These are phyloP conservation scores for Arabis alpina DNA, from an alignment of 345 rosid species.

Conservation along the genomic window DNA sequence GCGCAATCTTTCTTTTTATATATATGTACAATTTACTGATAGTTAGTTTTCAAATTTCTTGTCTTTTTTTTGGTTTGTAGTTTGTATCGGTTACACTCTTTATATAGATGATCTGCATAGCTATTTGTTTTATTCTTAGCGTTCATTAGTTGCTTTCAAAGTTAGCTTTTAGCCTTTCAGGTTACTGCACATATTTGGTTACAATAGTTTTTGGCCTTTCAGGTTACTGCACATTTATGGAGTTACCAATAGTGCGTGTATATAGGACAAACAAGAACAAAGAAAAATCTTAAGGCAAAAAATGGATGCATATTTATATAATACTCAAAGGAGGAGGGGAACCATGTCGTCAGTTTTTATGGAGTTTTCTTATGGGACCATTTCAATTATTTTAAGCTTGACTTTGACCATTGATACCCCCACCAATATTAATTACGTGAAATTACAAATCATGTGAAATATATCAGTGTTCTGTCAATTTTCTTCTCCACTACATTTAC, in stretches of 20 bases:
- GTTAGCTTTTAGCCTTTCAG: not conserved
- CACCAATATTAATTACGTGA: slow-evolving; percentile 3
- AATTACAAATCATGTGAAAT: not conserved
- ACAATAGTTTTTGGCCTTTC: no score
- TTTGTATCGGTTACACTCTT: not conserved
- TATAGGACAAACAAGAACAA: not conserved
- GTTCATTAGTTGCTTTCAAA: slow-evolving; percentile 8
- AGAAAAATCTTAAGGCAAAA: not conserved
- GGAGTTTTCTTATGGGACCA: slow-evolving; percentile 11
- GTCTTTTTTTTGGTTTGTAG: not conserved
- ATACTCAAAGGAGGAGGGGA: not conserved
- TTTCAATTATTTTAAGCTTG: slow-evolving; percentile 15
- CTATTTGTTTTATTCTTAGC: slow-evolving; percentile 13
- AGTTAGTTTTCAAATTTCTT: not conserved
- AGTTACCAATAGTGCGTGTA: not conserved
- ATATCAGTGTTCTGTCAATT: not conserved
- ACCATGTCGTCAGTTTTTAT: slow-evolving; percentile 21
- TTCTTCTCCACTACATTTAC: slow-evolving; percentile 13
- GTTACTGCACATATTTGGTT: slow-evolving; percentile 18
- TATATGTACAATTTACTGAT: no score
- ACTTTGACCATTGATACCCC: slow-evolving; percentile 15
- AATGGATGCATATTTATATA: not conserved
- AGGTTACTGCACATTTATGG: not conserved
- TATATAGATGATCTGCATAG: slow-evolving; percentile 1
- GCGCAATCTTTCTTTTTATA: no score